Percentiles rank a stretch among this genome's conserved stretches.
Conservation (phyloP, 768 basidiomycete species). For the Pholiota molesta region DNA sequence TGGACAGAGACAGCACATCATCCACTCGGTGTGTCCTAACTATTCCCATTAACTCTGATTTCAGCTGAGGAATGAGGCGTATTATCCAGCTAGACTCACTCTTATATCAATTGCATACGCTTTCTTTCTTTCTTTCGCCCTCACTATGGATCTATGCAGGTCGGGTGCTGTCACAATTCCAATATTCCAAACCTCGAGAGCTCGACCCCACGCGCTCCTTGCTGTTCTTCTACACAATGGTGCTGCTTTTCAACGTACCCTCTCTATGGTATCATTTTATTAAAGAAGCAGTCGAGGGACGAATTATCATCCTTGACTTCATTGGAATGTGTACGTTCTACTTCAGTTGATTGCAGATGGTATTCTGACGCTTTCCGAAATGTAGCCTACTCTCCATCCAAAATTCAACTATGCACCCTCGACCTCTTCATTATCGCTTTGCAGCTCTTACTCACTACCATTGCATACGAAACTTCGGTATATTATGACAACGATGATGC, state of each 20-base stretch:
- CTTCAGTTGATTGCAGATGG: neutral
- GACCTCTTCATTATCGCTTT: slow-evolving; percentile 70
- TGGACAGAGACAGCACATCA: slow-evolving; percentile 72
- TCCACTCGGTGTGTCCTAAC: slow-evolving; percentile 58
- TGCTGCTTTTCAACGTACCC: slow-evolving; percentile 59
- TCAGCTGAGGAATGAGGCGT: slow-evolving; percentile 7
- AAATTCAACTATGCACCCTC: slow-evolving; percentile 62
- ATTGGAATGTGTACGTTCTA: slow-evolving; percentile 68
- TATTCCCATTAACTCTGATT: neutral
- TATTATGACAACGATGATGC: slow-evolving; percentile 40
- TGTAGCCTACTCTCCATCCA: slow-evolving; percentile 64
- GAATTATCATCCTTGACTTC: slow-evolving; percentile 74
- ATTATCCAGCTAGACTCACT: slow-evolving; percentile 63
- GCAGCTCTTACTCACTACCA: slow-evolving; percentile 66
- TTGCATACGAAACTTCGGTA: slow-evolving; percentile 66
- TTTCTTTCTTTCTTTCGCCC: slow-evolving; percentile 81
- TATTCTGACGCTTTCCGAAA: neutral
- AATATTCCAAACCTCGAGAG: slow-evolving; percentile 69
- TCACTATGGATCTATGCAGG: slow-evolving; percentile 57
- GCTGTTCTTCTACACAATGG: slow-evolving; percentile 65
- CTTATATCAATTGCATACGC: slow-evolving; percentile 70
- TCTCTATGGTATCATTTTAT: slow-evolving; percentile 65
- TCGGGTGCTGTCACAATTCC: slow-evolving; percentile 62
- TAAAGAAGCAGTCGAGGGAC: slow-evolving; percentile 54
- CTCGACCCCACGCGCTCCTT: slow-evolving; percentile 66